Evolutionary conservation across 371 early-diverging fungal species (phyloP).

Genomic region (Haplosporangium sp.): DNA sequence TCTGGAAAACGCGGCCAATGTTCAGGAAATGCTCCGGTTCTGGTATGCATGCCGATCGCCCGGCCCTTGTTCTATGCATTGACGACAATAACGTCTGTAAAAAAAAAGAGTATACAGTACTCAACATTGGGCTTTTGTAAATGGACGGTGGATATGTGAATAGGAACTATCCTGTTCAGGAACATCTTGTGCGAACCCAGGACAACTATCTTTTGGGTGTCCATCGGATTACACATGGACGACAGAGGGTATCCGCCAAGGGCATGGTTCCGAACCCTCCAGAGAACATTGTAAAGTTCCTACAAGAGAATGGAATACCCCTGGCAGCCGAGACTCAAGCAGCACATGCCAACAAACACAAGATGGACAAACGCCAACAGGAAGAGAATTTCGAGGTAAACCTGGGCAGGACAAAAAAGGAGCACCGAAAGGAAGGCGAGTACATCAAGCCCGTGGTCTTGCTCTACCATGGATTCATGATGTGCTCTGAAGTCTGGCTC

Average conservation of each 20-base stretch:
- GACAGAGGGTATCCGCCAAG: conserved; percentile 29
- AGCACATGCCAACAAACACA: conserved; percentile 8
- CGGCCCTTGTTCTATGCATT: no score
- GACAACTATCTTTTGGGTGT: conserved; percentile 92
- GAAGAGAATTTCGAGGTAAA: conserved; percentile 14
- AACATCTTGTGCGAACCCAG: conserved; percentile 86
- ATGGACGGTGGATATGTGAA: neutral
- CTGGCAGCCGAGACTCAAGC: conserved; percentile 45
- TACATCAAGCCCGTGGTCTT: conserved; percentile 84
- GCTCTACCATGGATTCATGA: conserved; percentile 95
- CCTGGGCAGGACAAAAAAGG: conserved; percentile 6
- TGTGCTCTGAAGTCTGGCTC: conserved; percentile 94
- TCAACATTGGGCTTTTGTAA: neutral
- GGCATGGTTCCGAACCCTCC: conserved; percentile 27
- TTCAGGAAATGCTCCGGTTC: conserved; percentile 74
- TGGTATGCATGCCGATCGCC: no score
- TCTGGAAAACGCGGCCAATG: conserved; percentile 69
- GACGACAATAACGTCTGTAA: no score
- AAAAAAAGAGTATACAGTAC: neutral
- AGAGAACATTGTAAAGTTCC: conserved; percentile 23
- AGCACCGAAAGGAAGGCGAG: conserved; percentile 22
- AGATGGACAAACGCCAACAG: conserved; percentile 8
- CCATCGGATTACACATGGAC: conserved; percentile 81
- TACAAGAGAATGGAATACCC: conserved; percentile 37
- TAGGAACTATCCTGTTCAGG: conserved; percentile 85